Evolutionary conservation across 2,329 filamentous ascomycete species (phyloP).

Genomic region (Biscogniauxia mediterranea): DNA sequence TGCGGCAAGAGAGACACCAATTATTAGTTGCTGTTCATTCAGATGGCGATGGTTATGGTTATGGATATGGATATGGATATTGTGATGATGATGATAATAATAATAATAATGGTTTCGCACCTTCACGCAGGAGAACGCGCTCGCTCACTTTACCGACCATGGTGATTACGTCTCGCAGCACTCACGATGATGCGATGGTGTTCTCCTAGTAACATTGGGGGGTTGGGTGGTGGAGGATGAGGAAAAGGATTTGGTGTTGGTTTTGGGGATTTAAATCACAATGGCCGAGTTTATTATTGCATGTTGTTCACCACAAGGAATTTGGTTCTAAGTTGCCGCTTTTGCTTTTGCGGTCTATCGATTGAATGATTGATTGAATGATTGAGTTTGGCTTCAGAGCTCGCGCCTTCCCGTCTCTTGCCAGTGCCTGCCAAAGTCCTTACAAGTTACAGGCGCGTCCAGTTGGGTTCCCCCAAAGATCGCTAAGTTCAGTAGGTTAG

Average conservation of each 20-base stretch:
- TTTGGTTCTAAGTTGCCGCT: not conserved
- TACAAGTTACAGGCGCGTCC: not conserved
- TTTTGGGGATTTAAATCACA: constrained; percentile 4
- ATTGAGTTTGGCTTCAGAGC: not conserved
- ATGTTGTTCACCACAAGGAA: not conserved
- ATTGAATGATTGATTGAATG: not conserved
- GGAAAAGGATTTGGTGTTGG: not conserved
- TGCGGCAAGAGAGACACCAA: not conserved
- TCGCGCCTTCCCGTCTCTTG: not conserved
- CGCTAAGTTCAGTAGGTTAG: not conserved
- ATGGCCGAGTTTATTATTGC: not conserved
- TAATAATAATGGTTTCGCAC: constrained; percentile 31
- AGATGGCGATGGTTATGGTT: not conserved
- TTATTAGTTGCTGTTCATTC: not conserved
- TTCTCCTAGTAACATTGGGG: constrained; percentile 5
- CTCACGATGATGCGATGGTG: not conserved
- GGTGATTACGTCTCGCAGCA: constrained; percentile 16
- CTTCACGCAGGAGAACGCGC: constrained; percentile 62
- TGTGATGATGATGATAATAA: not conserved
- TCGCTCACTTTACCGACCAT: constrained; percentile 67
- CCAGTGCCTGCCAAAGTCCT: not conserved
- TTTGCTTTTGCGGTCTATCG: too few relatives aligned
- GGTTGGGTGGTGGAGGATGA: not conserved
- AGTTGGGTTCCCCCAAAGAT: not conserved
- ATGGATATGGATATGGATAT: too few relatives aligned